Evolutionary conservation across 2,329 filamentous ascomycete genomes (phyloP).

Genomic region (Exophiala viscosa): DNA sequence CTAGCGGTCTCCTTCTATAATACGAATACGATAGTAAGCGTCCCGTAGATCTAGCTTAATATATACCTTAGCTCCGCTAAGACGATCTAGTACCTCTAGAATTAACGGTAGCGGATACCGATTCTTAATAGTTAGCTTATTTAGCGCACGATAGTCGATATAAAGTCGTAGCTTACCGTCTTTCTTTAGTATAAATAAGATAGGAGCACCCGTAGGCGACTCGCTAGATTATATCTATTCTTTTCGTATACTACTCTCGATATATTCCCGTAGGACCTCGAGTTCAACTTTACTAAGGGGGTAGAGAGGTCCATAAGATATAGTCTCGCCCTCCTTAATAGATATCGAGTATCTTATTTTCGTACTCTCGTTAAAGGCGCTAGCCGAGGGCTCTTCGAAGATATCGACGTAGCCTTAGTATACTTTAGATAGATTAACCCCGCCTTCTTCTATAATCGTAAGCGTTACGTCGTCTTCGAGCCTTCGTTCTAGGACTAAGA

Average conservation of each 20-base stretch:
- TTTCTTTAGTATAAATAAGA: conserved; percentile 30
- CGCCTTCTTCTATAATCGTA: no score
- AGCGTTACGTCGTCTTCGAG: no score
- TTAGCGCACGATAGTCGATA: conserved; percentile 30
- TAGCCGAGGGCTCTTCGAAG: no score
- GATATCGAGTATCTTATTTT: conserved; percentile 1
- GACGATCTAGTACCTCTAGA: conserved; percentile 21
- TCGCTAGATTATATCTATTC: conserved; percentile 7
- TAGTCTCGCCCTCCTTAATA: not conserved
- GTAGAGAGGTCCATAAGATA: not conserved
- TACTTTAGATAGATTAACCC: no score
- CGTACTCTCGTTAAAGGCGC: not conserved
- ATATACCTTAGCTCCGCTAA: conserved; percentile 24
- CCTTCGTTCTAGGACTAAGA: no score
- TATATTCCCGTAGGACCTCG: not conserved
- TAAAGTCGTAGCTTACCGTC: conserved; percentile 23
- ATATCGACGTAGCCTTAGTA: no score
- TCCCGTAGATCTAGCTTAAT: conserved; percentile 27
- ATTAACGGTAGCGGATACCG: conserved; percentile 30
- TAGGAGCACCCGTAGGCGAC: conserved; percentile 3
- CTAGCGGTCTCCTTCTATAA: not conserved
- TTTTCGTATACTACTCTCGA: conserved; percentile 5
- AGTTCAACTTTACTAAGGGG: not conserved
- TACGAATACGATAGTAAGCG: not conserved
- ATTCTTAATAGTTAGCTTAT: conserved; percentile 32